Base-by-base conservation (phyloP, 257 asterid species). In the Cruciata laevipes region DNA sequence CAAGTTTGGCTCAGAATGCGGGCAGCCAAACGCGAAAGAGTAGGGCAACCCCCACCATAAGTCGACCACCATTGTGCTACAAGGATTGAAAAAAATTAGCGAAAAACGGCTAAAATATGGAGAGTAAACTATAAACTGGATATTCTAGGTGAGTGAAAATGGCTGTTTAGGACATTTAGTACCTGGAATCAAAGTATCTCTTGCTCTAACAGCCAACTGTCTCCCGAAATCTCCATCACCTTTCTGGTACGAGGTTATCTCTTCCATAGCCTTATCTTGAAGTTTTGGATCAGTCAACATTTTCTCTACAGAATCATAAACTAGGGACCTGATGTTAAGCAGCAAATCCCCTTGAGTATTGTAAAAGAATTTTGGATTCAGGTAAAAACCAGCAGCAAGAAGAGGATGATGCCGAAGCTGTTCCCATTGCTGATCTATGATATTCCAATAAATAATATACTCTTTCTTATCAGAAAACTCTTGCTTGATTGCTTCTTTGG, bases 51-150 rank as follows among this genome's bases (percentile, higher is more conserved):
- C 74, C 96, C 97, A 53, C 97, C 99, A 71, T 90, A 94, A 30
- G 90, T 80, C 27, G 83, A 75, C 99, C 97, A 94, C 99, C 99
- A 94, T 76, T 90, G 97, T 72, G 87, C 99, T 93, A 73, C 73
- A 78, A 69, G 20, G 59, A 60, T 47, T 59, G 63, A 10, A 42
- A 58, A 38, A 69, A 65, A 51, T 66, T 66, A 47, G 63, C 53
- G 68, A 69, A 4, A 55, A 81, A 83, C 69, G 63, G 51, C 51
- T 62, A 66, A 65, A 69, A 24, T 47, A 12, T 44, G 52, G 9
- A 7, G 25, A 20, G 51, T 55, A 52, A 62, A 71, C 51, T 61
- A 30, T n/a, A 49, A 37, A 49, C 49, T 21, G 13, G 14, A 42
- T 44, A 9, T 10, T 31, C 40, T 13, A 24, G 16, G 42, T 27